A percentile compares a stretch with the other conserved stretches of the same genome.
phyloP scores from a whole-genome alignment of 441 rosid species.

The Adansonia gregorii region DNA sequence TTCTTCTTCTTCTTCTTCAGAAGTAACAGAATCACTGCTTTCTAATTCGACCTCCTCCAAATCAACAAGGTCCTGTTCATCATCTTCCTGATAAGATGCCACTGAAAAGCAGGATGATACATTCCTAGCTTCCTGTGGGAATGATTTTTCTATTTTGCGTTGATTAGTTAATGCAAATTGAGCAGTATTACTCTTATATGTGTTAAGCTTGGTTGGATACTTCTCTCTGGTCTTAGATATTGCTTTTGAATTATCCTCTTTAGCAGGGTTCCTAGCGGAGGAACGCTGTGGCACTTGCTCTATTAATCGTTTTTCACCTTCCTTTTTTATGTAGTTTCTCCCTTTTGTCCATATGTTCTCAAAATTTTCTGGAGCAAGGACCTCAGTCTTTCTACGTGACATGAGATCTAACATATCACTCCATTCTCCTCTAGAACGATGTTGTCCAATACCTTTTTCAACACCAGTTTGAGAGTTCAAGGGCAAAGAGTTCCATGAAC shows the following conservation, averaged over 20 bases:
- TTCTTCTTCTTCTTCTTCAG: slow-evolving; percentile 94
- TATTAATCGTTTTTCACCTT: slow-evolving; percentile 45
- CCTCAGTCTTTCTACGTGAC: slow-evolving; percentile 83
- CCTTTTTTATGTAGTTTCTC: slow-evolving; percentile 76
- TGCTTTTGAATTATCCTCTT: slow-evolving; percentile 42
- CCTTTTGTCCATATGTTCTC: slow-evolving; percentile 99
- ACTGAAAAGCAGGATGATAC: slow-evolving; percentile 45
- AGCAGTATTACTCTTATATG: slow-evolving; percentile 31
- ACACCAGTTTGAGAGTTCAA: slow-evolving; percentile 49
- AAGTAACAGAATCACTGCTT: slow-evolving; percentile 67
- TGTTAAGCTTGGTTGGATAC: slow-evolving; percentile 38
- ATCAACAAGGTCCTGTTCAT: slow-evolving; percentile 40
- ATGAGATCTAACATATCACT: slow-evolving; percentile 76
- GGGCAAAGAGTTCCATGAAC: slow-evolving; percentile 75
- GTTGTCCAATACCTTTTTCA: slow-evolving; percentile 50
- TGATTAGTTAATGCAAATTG: slow-evolving; percentile 40
- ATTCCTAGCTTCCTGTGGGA: slow-evolving; percentile 36
- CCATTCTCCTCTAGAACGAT: slow-evolving; percentile 74
- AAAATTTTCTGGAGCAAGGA: slow-evolving; percentile 95
- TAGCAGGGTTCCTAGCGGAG: slow-evolving; percentile 39
- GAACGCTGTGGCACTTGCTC: slow-evolving; percentile 56
- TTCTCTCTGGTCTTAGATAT: slow-evolving; percentile 40
- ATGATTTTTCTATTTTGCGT: slow-evolving; percentile 35
- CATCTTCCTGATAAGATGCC: slow-evolving; percentile 52
- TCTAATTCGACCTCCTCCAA: slow-evolving; percentile 52